Evolutionary conservation across 768 basidiomycete genomes (phyloP), one percentile per base, ranked within the genome.

Genomic region (Amanita thiersii): DNA sequence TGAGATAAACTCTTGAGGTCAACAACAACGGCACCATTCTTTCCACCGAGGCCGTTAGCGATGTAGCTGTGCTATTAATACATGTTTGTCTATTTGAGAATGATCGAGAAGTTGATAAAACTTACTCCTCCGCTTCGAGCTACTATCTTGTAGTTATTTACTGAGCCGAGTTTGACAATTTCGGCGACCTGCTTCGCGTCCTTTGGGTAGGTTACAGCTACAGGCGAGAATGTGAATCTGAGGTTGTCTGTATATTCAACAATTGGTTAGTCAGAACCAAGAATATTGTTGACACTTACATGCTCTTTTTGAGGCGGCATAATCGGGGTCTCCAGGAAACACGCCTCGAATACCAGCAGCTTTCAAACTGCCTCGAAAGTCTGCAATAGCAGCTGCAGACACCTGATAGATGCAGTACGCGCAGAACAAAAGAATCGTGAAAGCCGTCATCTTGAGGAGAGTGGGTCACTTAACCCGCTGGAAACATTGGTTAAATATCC

Each of bases 101-200:
- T 23, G 14, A 9, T 18, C 6, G 11, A 26, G n/a, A 37, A 35
- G 15, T 33, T 26, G 26, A 29, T 24, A 23, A 54, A n/a, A 61
- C 62, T 35, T 69, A 72, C 45, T 45, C 67, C 68, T 31, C 68
- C 68, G 40, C 66, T 65, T 17, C 66, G 58, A 14, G 68, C 62
- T 6, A 61, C 59, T 1, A 66, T 60, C 15, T 56, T 50, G 38
- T 57, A 52, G 5, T 52, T 53, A 14, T 57, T 49, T 6, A 51
- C 51, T 2, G 38, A 38, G 10, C 55, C 63, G 4, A 56, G 52
- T n/a, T 53, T 47, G 18, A 65, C 46, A 3, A 57, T 52, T 8
- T 42, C 38, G 0, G 62, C 51, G 2, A 62, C 57, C 33, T 65
- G 54, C n/a, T 57, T 29, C 0, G 60, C 44, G 15, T 40, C 55